Percentiles rank a stretch among this genome's conserved stretches.
These are phyloP conservation scores for Torrubiellomyces zombiae DNA, from an alignment of 2,329 filamentous ascomycete genomes.

Conservation along the genomic window DNA sequence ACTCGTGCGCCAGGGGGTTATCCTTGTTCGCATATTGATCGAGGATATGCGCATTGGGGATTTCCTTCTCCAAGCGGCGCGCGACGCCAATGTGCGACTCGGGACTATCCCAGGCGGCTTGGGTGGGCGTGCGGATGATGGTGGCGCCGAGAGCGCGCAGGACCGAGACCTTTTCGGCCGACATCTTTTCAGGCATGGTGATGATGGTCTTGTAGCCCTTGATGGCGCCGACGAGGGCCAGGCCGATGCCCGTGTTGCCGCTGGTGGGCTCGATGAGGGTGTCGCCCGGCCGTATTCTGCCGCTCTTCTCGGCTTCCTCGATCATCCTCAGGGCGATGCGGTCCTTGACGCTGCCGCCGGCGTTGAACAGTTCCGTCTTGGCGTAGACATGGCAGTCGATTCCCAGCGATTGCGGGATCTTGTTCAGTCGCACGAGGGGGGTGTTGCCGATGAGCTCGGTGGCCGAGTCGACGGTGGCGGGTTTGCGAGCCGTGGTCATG, in stretches of 20 bases:
- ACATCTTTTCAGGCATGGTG: conserved; percentile 98
- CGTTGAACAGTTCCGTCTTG: conserved; percentile 88
- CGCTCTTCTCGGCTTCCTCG: conserved; percentile 79
- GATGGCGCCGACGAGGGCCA: conserved; percentile 84
- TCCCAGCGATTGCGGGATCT: conserved; percentile 77
- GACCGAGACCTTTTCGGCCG: conserved; percentile 90
- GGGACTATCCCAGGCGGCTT: conserved; percentile 84
- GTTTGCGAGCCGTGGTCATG: conserved; percentile 11
- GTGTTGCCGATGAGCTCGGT: conserved; percentile 89
- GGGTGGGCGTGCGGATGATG: conserved; percentile 92
- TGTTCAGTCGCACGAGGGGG: conserved; percentile 86
- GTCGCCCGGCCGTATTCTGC: conserved; percentile 91
- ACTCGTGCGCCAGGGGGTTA: conserved; percentile 87
- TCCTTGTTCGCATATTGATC: conserved; percentile 89
- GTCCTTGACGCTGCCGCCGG: conserved; percentile 86
- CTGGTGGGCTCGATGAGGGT: conserved; percentile 96
- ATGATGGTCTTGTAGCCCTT: conserved; percentile 99
- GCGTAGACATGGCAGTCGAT: conserved; percentile 81
- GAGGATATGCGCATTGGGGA: conserved; percentile 91
- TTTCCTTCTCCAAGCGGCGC: conserved; percentile 75
- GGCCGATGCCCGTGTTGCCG: conserved; percentile 93
- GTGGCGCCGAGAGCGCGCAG: conserved; percentile 86
- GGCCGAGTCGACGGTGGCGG: conserved; percentile 39
- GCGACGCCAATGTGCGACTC: conserved; percentile 97
- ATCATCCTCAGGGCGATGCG: conserved; percentile 95